Evolutionary conservation across 176 grass and related monocot genomes (phyloP).

Genomic region (Echinochloa phyllopogon): DNA sequence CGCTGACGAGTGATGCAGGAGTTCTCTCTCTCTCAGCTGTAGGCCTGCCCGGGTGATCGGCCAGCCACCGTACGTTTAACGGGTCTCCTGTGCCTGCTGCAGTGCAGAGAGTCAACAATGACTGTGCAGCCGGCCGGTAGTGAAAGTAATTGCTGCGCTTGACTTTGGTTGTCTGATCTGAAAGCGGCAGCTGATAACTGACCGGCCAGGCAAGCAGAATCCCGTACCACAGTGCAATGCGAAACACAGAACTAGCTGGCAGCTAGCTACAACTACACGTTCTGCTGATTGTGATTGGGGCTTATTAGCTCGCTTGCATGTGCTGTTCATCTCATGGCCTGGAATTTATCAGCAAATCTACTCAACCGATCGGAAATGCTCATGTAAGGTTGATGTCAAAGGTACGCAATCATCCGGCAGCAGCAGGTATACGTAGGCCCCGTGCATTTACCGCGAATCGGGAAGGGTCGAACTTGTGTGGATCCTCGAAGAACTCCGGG

Average conservation of each 20-base stretch:
- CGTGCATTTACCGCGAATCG: conserved; percentile 50
- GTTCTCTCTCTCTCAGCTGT: not conserved
- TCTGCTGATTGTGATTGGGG: not conserved
- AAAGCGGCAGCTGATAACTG: not conserved
- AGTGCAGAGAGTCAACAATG: conserved; percentile 33
- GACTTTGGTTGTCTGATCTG: not conserved
- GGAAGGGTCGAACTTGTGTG: conserved; percentile 52
- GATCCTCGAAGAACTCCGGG: conserved; percentile 51
- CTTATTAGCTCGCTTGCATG: too few species aligned
- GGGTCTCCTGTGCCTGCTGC: not conserved
- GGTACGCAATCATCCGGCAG: not conserved
- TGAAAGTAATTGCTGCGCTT: not conserved
- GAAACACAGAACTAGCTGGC: not conserved
- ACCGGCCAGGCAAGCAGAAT: not conserved
- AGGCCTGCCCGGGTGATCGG: conserved; percentile 21
- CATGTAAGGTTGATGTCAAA: not conserved
- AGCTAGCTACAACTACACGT: too few species aligned
- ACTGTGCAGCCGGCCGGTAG: conserved; percentile 5
- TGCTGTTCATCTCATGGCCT: not conserved
- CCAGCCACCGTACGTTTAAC: conserved; percentile 19
- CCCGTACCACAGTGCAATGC: not conserved
- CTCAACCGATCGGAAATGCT: not conserved
- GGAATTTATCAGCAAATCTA: not conserved
- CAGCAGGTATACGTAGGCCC: not conserved
- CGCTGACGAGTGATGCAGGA: not conserved